Base-by-base conservation (phyloP, 2,329 filamentous ascomycete species). In the Colletotrichum lini region DNA sequence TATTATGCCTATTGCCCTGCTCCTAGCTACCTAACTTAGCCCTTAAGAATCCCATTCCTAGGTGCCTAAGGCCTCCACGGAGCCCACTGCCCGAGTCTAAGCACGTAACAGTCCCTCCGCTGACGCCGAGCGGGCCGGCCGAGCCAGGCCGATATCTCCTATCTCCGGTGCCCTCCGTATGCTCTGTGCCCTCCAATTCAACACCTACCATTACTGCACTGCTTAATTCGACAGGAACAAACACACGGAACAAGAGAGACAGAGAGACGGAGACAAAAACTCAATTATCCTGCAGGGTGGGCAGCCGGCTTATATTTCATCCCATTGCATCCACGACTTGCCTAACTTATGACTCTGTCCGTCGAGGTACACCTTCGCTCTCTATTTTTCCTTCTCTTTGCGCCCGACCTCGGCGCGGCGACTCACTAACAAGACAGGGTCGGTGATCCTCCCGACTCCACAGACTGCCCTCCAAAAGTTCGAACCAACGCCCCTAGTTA, bases 251-350 rank as follows among this genome's bases (percentile, higher is more conserved):
- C 45, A 50, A 23, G 13, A 45, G 63, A 21, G 35, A n/a, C 15
- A 18, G 26, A 10, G 18, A 30, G 2, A 18, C n/a, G 30, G 2
- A 13, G 35, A 35, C 30, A 35, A 16, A 53, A 38, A 7, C 9
- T 4, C 52, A 45, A 38, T 16, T 38, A 59, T 59, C 45, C 30
- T 26, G 35, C 65, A 59, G 68, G 68, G 68, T 63, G n/a, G 30
- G 52, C 58, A 23, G 50, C 21, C 65, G 18, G 68, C 57, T 68
- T 71, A 68, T 71, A 71, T 71, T 71, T 53, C 68, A 58, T 63
- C 52, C 30, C 35, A 38, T n/a, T 35, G 30, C 47, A 42, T 65
- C 16, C 42, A 15, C 1, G 4, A 12, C 40, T 35, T 9, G 12
- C 26, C 42, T 15, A 45, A 45, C 21, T 44, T 42, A 7, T 52